Percentiles rank a stretch among this genome's conserved stretches.
phyloP scores from a whole-genome alignment of 441 rosid species.

The Pelargonium myrrhifolium region DNA sequence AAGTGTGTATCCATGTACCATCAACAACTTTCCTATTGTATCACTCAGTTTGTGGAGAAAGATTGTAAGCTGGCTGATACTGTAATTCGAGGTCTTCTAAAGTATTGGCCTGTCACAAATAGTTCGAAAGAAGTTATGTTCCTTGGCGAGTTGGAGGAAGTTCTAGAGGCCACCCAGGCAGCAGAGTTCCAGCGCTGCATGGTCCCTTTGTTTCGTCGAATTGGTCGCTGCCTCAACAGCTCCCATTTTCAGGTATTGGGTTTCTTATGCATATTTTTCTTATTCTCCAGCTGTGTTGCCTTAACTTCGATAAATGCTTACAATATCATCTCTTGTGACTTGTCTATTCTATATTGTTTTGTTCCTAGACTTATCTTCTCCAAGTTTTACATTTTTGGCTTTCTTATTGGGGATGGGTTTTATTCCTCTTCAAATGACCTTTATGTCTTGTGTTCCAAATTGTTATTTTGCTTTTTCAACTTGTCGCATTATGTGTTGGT shows the following conservation, averaged over 20 bases:
- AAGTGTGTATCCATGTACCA: constrained; percentile 65
- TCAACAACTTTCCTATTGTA: constrained; percentile 79
- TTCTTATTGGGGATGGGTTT: neutral
- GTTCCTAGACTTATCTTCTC: neutral
- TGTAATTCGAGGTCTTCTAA: constrained; percentile 66
- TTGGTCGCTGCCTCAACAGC: constrained; percentile 65
- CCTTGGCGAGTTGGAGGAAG: constrained; percentile 86
- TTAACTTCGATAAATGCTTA: neutral
- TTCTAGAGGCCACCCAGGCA: constrained; percentile 71
- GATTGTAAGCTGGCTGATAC: constrained; percentile 77
- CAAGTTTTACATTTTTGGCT: neutral
- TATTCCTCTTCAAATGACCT: neutral
- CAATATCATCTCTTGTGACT: neutral
- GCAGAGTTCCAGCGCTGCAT: constrained; percentile 82
- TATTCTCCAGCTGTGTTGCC: neutral
- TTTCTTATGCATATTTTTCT: neutral
- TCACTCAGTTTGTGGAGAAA: constrained; percentile 83
- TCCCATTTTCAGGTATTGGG: constrained; percentile 70
- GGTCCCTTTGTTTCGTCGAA: constrained; percentile 67
- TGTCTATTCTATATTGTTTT: neutral
- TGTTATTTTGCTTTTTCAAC: neutral
- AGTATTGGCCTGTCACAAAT: constrained; percentile 79
- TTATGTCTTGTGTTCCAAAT: neutral
- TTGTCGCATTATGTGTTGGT: neutral
- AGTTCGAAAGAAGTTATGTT: constrained; percentile 33